A percentile compares a stretch with the other conserved stretches of the same genome.
Evolutionary conservation across 2,329 filamentous ascomycete species (phyloP).

Genomic region (Phialocephala sp.): DNA sequence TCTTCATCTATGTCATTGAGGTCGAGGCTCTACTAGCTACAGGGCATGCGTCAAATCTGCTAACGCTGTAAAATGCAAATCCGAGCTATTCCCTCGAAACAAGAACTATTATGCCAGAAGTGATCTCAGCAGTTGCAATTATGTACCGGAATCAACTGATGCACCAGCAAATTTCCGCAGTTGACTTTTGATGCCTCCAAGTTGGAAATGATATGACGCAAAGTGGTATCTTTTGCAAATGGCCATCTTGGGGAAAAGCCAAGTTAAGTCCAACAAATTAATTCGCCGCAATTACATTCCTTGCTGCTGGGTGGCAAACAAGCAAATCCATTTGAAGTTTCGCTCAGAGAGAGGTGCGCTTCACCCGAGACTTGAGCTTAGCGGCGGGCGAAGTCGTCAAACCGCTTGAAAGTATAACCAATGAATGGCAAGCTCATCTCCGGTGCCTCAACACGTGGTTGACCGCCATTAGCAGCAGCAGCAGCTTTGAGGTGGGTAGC

Average conservation of each 20-base stretch:
- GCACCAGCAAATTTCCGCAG: slow-evolving; percentile 20
- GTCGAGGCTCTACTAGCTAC: slow-evolving; percentile 20
- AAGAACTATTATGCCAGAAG: slow-evolving; percentile 22
- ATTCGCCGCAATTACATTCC: not conserved
- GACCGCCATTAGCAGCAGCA: slow-evolving; percentile 61
- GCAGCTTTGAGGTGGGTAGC: slow-evolving; percentile 80
- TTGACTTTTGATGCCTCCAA: slow-evolving; percentile 22
- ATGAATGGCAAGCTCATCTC: slow-evolving; percentile 97
- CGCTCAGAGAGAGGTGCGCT: not conserved
- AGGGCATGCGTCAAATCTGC: slow-evolving; percentile 29
- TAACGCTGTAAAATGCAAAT: slow-evolving; percentile 35
- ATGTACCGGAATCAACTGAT: slow-evolving; percentile 22
- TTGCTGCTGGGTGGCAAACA: not conserved
- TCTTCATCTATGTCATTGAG: slow-evolving; percentile 22
- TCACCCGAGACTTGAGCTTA: slow-evolving; percentile 10
- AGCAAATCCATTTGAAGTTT: slow-evolving; percentile 1
- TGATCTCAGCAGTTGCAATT: slow-evolving; percentile 21
- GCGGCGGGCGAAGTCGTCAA: slow-evolving; percentile 59
- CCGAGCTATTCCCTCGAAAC: slow-evolving; percentile 21
- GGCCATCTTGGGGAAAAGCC: slow-evolving; percentile 7
- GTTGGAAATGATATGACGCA: slow-evolving; percentile 28
- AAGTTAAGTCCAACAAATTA: not conserved
- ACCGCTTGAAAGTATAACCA: slow-evolving; percentile 97
- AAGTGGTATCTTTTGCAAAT: slow-evolving; percentile 34
- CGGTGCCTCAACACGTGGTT: slow-evolving; percentile 74